Conservation (phyloP, 768 basidiomycete genomes). For the Daedaleopsis nitida region DNA sequence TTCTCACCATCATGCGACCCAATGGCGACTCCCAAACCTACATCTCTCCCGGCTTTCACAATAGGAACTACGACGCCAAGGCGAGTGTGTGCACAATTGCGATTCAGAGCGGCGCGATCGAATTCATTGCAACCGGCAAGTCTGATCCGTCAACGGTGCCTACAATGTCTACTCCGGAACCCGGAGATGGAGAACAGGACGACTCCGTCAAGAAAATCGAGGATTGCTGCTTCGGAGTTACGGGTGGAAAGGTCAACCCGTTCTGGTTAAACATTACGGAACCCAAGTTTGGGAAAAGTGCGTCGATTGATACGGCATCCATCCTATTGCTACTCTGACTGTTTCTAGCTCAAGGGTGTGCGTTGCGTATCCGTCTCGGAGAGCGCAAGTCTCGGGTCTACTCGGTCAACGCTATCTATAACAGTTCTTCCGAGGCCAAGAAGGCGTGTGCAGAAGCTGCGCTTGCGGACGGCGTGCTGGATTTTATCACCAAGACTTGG, state of each 20-base stretch:
- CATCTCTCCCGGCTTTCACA: constrained; percentile 46
- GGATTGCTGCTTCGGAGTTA: constrained; percentile 55
- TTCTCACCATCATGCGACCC: constrained; percentile 60
- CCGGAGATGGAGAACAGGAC: neutral
- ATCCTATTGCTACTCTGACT: constrained; percentile 18
- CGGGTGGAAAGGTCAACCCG: constrained; percentile 50
- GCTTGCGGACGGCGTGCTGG: constrained; percentile 52
- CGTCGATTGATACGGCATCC: constrained; percentile 18
- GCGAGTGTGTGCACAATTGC: constrained; percentile 53
- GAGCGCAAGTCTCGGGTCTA: constrained; percentile 52
- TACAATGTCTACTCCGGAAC: constrained; percentile 7
- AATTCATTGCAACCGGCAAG: constrained; percentile 56
- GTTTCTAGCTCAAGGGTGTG: constrained; percentile 47
- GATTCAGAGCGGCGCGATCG: constrained; percentile 59
- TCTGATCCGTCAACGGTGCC: constrained; percentile 37
- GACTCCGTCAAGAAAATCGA: constrained; percentile 47
- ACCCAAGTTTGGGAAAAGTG: constrained; percentile 43
- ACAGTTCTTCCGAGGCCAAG: constrained; percentile 47
- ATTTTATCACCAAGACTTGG: constrained; percentile 48
- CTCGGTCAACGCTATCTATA: constrained; percentile 48
- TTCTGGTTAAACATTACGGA: constrained; percentile 56
- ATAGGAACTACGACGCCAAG: constrained; percentile 56
- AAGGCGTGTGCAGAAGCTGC: constrained; percentile 56
- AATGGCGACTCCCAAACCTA: constrained; percentile 54
- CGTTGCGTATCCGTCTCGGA: constrained; percentile 56